Evolutionary conservation across 2,329 filamentous ascomycete species (phyloP).

Genomic region (Fusarium robinianum): DNA sequence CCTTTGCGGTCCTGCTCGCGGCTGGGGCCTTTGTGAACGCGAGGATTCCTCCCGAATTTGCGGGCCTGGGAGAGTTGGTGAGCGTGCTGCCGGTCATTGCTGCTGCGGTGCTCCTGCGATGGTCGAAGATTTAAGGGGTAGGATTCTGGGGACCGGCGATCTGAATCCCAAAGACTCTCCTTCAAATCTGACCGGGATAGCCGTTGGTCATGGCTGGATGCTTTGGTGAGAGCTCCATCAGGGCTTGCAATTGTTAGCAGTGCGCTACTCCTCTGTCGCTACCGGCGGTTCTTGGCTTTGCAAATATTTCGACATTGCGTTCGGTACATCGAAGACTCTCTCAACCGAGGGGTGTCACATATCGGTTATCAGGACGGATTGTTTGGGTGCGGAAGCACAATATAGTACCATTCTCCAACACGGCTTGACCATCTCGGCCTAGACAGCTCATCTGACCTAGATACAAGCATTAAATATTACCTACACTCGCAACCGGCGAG

Average conservation of each 20-base stretch:
- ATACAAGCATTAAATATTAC: constrained; percentile 10
- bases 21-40: constrained; percentile 64
- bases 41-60: constrained; percentile 62
- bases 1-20: constrained; percentile 68
- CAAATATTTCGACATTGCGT: too few relatives aligned
- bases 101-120: constrained; percentile 34
- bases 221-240: constrained; percentile 2
- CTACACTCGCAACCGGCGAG: not conserved
- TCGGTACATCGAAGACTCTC: constrained; percentile 14
- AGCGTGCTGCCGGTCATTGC: constrained; percentile 72
- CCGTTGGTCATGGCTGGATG: not conserved
- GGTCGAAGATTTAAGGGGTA: constrained; percentile 29
- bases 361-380: too few relatives aligned
- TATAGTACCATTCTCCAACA: constrained; percentile 10
- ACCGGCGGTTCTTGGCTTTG: constrained; percentile 8
- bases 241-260: constrained; percentile 7
- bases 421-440: too few relatives aligned
- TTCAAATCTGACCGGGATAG: constrained; percentile 3
- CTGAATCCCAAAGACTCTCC: constrained; percentile 7
- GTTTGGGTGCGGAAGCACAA: too few relatives aligned
- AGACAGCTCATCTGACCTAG: not conserved
- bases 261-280: constrained; percentile 19
- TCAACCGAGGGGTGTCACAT: too few relatives aligned
- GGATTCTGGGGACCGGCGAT: not conserved
- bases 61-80: constrained; percentile 72